phyloP scores from a whole-genome alignment of 2,329 filamentous ascomycete species.

The Thielaviopsis cerberus region DNA sequence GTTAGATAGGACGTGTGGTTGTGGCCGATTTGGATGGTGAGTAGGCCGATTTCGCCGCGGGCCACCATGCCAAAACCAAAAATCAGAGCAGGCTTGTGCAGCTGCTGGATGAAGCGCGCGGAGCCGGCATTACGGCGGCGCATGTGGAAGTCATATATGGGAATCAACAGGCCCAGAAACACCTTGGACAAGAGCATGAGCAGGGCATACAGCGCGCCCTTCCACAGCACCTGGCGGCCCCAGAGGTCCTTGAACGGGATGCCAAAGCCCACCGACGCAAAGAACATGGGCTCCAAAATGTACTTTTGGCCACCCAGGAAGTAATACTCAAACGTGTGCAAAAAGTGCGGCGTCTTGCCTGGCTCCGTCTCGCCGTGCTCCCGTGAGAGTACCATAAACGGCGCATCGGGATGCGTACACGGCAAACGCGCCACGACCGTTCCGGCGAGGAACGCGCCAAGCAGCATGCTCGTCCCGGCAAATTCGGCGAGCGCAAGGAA shows the following conservation, averaged over 20 bases:
- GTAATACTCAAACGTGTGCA: conserved; percentile 22
- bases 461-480: conserved; percentile 21
- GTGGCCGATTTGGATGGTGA: conserved; percentile 24
- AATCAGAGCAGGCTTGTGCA: conserved; percentile 31
- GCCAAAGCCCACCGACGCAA: conserved; percentile 39
- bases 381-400: conserved; percentile 18
- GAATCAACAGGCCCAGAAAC: conserved; percentile 14
- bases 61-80: conserved; percentile 40
- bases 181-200: conserved; percentile 33
- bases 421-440: conserved; percentile 21
- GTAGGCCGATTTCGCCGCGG: conserved; percentile 41
- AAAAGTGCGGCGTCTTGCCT: conserved; percentile 20
- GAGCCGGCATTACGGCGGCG: conserved; percentile 1
- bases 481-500: conserved; percentile 19
- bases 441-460: conserved; percentile 24
- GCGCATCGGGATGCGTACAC: conserved; percentile 19
- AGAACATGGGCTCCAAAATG: conserved; percentile 39
- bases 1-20: conserved; percentile 28
- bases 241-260: conserved; percentile 41
- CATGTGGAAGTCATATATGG: conserved; percentile 18
- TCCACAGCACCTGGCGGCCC: conserved; percentile 31
- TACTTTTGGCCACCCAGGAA: conserved; percentile 20
- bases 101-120: conserved; percentile 15
- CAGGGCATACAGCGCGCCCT: conserved; percentile 35
- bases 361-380: conserved; percentile 19